These are phyloP conservation scores for Cantharellus cinnabarinus DNA, from an alignment of 768 basidiomycete genomes.

Conservation along the genomic window DNA sequence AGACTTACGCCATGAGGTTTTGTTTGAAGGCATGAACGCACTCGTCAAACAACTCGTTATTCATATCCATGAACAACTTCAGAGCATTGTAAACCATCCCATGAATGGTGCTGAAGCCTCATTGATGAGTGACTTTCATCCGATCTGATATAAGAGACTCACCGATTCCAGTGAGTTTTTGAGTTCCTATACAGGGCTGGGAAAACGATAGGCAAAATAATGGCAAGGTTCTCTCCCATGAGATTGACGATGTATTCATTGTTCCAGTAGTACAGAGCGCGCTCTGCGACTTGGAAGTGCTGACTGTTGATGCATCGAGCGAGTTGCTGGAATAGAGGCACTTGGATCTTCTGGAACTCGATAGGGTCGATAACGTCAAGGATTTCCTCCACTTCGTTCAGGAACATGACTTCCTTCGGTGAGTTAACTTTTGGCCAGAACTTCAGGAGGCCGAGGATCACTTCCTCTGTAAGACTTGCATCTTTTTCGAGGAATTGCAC, in stretches of 20 bases:
- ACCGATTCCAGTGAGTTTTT: constrained; percentile 98
- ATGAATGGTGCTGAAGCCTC: constrained; percentile 67
- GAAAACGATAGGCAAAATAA: constrained; percentile 90
- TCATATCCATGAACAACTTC: constrained; percentile 98
- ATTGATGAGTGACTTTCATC: background rate
- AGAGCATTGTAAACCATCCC: constrained; percentile 98
- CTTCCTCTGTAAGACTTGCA: constrained; percentile 75
- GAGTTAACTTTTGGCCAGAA: constrained; percentile 99
- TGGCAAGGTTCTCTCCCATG: constrained; percentile 85
- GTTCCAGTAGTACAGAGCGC: constrained; percentile 96
- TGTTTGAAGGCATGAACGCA: constrained; percentile 86
- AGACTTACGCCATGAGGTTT: constrained; percentile 57
- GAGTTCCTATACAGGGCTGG: constrained; percentile 91
- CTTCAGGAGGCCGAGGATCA: constrained; percentile 85
- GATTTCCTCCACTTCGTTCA: constrained; percentile 98
- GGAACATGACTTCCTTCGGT: constrained; percentile 98
- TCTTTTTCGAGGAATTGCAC: constrained; percentile 99
- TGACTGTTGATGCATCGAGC: constrained; percentile 96
- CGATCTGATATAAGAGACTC: constrained; percentile 15
- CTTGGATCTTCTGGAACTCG: constrained; percentile 92
- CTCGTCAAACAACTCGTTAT: constrained; percentile 87
- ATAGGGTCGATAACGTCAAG: constrained; percentile 91
- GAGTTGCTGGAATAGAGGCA: constrained; percentile 81
- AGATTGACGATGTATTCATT: constrained; percentile 99
- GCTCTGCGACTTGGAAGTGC: constrained; percentile 98